phyloP scores from a whole-genome alignment of 768 basidiomycete species.

The Galerina marginata region DNA sequence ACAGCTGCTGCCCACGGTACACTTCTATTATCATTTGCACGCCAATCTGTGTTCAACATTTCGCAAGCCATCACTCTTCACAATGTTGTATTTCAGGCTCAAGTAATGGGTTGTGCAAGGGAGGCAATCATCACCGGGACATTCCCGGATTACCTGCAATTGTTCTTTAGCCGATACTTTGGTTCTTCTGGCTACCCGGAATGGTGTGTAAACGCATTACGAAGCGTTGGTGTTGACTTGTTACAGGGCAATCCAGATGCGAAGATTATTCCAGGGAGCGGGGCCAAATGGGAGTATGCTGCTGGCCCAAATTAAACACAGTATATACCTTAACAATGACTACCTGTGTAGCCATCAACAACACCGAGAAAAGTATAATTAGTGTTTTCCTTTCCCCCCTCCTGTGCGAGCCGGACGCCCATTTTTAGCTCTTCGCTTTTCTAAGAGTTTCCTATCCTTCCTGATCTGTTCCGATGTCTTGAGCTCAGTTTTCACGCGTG shows the following conservation, averaged over 20 bases:
- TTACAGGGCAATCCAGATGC: constrained; percentile 56
- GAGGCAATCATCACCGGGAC: constrained; percentile 78
- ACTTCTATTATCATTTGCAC: constrained; percentile 11
- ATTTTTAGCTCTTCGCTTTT: constrained; percentile 78
- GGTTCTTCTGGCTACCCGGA: constrained; percentile 78
- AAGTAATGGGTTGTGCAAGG: constrained; percentile 84
- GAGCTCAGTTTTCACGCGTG: constrained; percentile 79
- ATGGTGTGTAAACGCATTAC: constrained; percentile 88
- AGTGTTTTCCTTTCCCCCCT: constrained; percentile 51
- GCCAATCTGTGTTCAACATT: constrained; percentile 7
- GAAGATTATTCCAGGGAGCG: constrained; percentile 62
- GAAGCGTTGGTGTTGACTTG: constrained; percentile 83
- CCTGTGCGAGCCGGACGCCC: constrained; percentile 60
- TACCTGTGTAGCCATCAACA: background rate
- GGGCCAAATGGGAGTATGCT: constrained; percentile 85
- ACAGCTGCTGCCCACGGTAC: constrained; percentile 87
- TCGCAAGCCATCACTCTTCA: constrained; percentile 76
- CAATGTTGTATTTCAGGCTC: constrained; percentile 86
- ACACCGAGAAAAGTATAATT: constrained; percentile 10
- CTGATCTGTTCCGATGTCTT: constrained; percentile 89
- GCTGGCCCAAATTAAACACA: background rate
- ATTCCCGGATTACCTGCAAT: constrained; percentile 78
- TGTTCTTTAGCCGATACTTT: constrained; percentile 83
- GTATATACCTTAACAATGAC: background rate
- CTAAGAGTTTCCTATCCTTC: constrained; percentile 67